Evolutionary conservation across 495 filamentous ascomycete species (phyloP).

Genomic region (Neurospora sp.): DNA sequence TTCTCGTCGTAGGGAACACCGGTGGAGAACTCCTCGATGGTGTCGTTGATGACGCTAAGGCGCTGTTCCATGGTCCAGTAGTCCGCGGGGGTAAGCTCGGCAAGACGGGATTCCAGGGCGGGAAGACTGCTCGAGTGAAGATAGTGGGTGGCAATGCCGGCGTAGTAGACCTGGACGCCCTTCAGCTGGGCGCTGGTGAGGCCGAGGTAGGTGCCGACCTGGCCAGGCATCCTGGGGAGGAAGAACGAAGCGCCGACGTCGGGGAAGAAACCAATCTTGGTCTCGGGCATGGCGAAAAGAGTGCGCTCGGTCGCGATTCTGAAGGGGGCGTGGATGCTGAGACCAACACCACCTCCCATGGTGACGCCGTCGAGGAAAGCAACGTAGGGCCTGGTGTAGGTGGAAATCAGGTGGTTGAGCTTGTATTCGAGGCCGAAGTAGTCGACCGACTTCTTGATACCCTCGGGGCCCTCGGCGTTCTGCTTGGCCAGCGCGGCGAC

Average conservation of each 20-base stretch:
- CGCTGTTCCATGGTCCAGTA: constrained; percentile 49
- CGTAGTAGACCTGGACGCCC: constrained; percentile 73
- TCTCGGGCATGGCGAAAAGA: constrained; percentile 96
- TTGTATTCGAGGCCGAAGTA: constrained; percentile 91
- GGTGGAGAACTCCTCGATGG: constrained; percentile 83
- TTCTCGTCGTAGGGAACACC: constrained; percentile 65
- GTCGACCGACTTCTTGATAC: constrained; percentile 56
- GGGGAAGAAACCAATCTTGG: constrained; percentile 94
- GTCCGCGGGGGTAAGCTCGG: constrained; percentile 82
- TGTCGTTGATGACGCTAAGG: constrained; percentile 62
- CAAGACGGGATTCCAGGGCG: constrained; percentile 71
- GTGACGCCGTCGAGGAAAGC: constrained; percentile 97
- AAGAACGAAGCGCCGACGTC: constrained; percentile 96
- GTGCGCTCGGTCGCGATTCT: constrained; percentile 93
- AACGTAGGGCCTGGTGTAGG: constrained; percentile 84
- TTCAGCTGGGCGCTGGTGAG: constrained; percentile 73
- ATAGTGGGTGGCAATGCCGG: constrained; percentile 88
- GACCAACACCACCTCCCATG: constrained; percentile 94
- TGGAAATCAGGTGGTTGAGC: constrained; percentile 92
- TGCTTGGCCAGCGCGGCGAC: constrained; percentile 63
- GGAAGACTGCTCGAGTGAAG: constrained; percentile 78
- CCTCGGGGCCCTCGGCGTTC: constrained; percentile 57
- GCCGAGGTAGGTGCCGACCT: constrained; percentile 79
- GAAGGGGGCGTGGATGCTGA: constrained; percentile 91
- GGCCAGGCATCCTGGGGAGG: constrained; percentile 76